Conservation (phyloP, 2,329 filamentous ascomycete species). For the Tolypocladium guangdongense region DNA sequence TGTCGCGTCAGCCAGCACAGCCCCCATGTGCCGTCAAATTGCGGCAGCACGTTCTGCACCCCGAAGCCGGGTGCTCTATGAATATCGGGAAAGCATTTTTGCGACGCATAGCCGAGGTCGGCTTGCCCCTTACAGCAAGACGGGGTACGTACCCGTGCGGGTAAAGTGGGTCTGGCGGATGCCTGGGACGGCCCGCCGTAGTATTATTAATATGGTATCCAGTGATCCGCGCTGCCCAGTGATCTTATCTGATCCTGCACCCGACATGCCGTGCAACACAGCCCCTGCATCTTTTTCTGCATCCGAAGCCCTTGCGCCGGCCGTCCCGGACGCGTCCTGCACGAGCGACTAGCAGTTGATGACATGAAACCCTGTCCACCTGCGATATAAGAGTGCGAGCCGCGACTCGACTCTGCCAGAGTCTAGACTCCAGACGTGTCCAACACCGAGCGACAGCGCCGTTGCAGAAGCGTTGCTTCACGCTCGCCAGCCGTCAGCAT, state of each 20-base stretch:
- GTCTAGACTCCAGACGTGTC: background rate
- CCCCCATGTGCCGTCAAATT: background rate
- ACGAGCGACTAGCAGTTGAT: background rate
- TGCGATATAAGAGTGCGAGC: background rate
- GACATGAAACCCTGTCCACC: background rate
- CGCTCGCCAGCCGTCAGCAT: background rate
- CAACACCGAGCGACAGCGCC: too few relatives aligned
- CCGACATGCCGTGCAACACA: background rate
- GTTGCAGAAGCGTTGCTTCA: background rate
- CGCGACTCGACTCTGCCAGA: background rate
- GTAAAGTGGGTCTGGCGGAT: background rate
- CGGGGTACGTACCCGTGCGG: background rate
- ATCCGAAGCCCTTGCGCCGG: background rate
- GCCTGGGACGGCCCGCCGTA: background rate
- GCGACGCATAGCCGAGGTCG: too few relatives aligned
- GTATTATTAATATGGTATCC: background rate
- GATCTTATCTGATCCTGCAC: constrained; percentile 4
- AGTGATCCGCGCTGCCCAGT: background rate
- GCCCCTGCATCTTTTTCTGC: background rate
- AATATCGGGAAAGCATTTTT: too few relatives aligned
- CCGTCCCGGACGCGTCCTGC: background rate
- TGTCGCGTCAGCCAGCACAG: background rate
- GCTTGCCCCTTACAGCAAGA: background rate
- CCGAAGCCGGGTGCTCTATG: too few relatives aligned
- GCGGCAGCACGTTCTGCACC: too few relatives aligned